Base-by-base conservation (phyloP, 345 rosid genomes). In the Combretum micranthum region DNA sequence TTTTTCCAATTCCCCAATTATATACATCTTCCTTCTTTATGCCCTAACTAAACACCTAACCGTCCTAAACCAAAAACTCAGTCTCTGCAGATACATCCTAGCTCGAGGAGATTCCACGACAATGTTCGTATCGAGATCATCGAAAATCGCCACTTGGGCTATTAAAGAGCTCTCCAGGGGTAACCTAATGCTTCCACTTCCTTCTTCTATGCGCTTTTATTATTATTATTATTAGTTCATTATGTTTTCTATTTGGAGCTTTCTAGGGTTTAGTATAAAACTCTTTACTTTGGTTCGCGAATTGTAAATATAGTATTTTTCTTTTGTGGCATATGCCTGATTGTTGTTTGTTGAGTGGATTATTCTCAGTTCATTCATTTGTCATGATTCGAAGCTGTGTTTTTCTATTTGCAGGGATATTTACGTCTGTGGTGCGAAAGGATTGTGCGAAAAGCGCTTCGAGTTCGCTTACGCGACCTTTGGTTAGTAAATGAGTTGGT, bases 101-200 rank as follows among this genome's bases (percentile, higher is more conserved):
- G 50, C 39, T 51, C 46, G 9, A 23, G 19, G 22, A n/a, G n/a
- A n/a, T 64, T 55, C 58, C 20, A 56, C 59, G 59, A 67, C 39
- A 52, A 84, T 84, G 91, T 17, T 77, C 19, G 44, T 66, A 45
- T 69, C 75, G n/a, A 72, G 77, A 62, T 48, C 78, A 51, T 62
- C 80, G 46, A 77, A 79, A 66, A 59, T 74, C 60, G 80, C 80
- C 19, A 60, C 65, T 64, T 51, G 70, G 61, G 56, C 76, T 50
- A 70, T 64, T 50, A 77, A 53, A 52, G 69, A 74, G 72, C 76
- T 80, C 52, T 69, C 80, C 3, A 70, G 71, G 77, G 91, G 88
- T 84, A 71, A 20, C 21, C 23, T 65, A 44, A 32, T n/a, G 26
- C 13, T 13, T 17, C 57, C 16, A 15, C 44, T 12, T 53, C 6